Evolutionary conservation across 345 rosid genomes (phyloP).

Genomic region (Hibiscus tridactylites): DNA sequence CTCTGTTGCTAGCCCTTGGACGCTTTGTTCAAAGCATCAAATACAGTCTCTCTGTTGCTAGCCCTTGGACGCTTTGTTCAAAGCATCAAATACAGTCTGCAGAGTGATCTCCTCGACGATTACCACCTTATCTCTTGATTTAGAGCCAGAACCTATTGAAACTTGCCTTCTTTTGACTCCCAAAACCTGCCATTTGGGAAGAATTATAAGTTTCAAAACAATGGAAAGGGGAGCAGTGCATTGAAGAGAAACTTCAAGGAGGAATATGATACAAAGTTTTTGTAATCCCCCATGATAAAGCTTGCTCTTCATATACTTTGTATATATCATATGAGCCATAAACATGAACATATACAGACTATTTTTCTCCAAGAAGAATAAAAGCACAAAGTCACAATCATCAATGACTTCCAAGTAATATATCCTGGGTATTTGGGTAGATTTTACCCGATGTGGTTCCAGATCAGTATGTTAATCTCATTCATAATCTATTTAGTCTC

Average conservation of each 20-base stretch:
- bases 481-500: neutral
- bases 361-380: neutral
- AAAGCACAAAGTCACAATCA: neutral
- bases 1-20: slow-evolving; percentile 22
- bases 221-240: neutral
- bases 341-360: neutral
- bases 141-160: slow-evolving; percentile 72
- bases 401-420: neutral
- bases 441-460: neutral
- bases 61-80: slow-evolving; percentile 41
- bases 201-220: neutral
- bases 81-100: slow-evolving; percentile 51
- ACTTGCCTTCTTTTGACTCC: slow-evolving; percentile 84
- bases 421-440: neutral
- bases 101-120: slow-evolving; percentile 61
- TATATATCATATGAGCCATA: neutral
- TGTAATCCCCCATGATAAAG: neutral
- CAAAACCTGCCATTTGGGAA: slow-evolving; percentile 40
- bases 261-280: neutral
- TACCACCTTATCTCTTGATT: slow-evolving; percentile 83
- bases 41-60: slow-evolving; percentile 32
- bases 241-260: slow-evolving; percentile 1
- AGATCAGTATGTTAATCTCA: neutral
- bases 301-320: neutral
- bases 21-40: slow-evolving; percentile 48